Evolutionary conservation across 768 basidiomycete genomes (phyloP), one percentile per base, ranked within the genome.

Genomic region (Suillus hirtellus): DNA sequence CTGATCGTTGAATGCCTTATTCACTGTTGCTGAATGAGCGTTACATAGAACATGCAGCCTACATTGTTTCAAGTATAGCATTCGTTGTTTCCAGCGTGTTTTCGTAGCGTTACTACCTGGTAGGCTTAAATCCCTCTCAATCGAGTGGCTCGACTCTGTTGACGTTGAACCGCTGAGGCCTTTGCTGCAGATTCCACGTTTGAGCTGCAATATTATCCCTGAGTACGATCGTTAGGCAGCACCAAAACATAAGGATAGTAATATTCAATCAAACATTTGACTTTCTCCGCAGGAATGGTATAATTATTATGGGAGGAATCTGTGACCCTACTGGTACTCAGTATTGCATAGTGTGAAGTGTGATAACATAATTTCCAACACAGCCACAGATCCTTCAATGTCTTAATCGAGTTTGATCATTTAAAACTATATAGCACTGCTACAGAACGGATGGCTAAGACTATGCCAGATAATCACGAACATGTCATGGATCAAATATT

Each of bases 401-500:
- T 31, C 31, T 31, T 31, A 31, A 31, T 31, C 31, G 31, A 49
- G 24, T 11, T 46, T 46, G 46, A 47, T 47, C 46, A 49, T 49
- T 12, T 46, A 46, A n/a, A 19, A 15, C 50, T 31, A 10, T 31
- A 17, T 37, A 53, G 19, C 34, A 31, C 31, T 6, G 31, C 31
- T 31, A 0, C 31, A 53, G 34, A 53, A 35, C 52, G 34, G 40
- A 58, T 58, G 38, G 56, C 40, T 31, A 24, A 27, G 56, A 42
- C 24, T 34, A 40, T 42, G 15, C 53, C 65, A 14, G 42, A 60
- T 40, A 68, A 67, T 50, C 70, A 67, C 31, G 47, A 64, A 67
- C 61, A 67, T 38, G 55, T 84, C 54, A 78, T 87, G 62, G 72
- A 81, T 46, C 72, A 81, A 46, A 83, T 89, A 63, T 71, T 86